Evolutionary conservation across 139 green algal species (phyloP).

Genomic region (Closterium sp.): DNA sequence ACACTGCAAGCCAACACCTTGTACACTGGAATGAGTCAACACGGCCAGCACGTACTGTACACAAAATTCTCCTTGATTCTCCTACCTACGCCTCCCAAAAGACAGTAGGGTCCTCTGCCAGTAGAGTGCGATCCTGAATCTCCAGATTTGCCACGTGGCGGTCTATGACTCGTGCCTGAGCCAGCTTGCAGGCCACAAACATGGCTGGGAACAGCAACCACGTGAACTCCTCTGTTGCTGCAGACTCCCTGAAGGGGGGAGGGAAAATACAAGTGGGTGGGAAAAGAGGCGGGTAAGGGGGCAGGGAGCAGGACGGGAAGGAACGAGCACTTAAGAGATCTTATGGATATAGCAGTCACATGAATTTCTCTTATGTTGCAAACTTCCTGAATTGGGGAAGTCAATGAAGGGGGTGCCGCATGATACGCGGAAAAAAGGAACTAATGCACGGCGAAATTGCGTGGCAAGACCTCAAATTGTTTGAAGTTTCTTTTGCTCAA

Average conservation of each 20-base stretch:
- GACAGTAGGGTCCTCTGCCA: conserved; percentile 15
- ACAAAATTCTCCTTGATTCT: not conserved
- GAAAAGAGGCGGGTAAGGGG: not conserved
- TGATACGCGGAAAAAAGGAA: not conserved
- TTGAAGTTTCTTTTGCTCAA: no score
- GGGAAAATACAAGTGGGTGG: no score
- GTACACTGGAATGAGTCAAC: no score
- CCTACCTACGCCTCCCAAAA: conserved; percentile 25
- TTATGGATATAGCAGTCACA: conserved; percentile 18
- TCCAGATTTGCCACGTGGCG: conserved; percentile 12
- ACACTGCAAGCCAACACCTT: no score
- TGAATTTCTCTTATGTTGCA: not conserved
- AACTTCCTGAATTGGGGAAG: not conserved
- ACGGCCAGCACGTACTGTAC: no score
- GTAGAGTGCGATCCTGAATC: conserved; percentile 42
- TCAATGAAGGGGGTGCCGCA: not conserved
- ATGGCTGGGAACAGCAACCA: not conserved
- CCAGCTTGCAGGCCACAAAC: conserved; percentile 19
- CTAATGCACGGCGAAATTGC: no score
- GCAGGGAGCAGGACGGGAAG: no score
- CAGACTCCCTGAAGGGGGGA: no score
- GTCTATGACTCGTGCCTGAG: no score
- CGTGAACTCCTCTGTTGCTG: no score
- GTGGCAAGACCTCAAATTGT: no score
- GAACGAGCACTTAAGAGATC: no score